Evolutionary conservation across 805 yeast genomes (phyloP), one percentile per base, ranked within the genome.

Genomic region (Metschnikowia corniflorae): DNA sequence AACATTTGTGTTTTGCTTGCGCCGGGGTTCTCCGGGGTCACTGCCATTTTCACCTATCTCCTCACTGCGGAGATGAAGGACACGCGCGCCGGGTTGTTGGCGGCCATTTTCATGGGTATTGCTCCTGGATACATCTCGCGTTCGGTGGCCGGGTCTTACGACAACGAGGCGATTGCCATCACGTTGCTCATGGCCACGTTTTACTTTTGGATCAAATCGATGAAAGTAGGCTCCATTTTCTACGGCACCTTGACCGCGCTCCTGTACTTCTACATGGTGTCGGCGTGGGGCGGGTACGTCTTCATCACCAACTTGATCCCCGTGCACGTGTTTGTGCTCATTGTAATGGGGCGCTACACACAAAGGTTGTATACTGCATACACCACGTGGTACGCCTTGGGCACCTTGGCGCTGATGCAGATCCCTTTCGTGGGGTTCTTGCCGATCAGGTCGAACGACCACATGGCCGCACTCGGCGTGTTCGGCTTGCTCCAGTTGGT

Each of bases 251-350:
- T 83, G 50, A 80, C 97, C 19, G 95, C 98, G 2, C 58, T 87
- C 22, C 83, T 80, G 53, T 93, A 94, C 69, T 93, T 94, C 65
- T 93, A 93, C 73, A 93, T 93, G 99, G 99, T 93, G 35, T 81
- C 95, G 31, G 98, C 99, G 9, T 89, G 99, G 97, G 99, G 99
- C 71, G 99, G 99, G 18, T 93, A 93, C 59, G 99, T 94, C 35
- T 93, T 93, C 71, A 94, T 93, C 65, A 93, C 99, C 42, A 93
- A 93, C 68, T 79, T 94, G 72, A 87, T 93, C 53, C 98, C 98
- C 31, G 71, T 93, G 51, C 99, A 93, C 60, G 88, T 89, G 17
- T 89, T 93, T 56, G 89, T 87, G 33, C 71, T 93, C 57, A 65
- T 93, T 35, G 65, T 86, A 48, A 93, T 93, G 97, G 98, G 98